Conservation (phyloP, 2,329 filamentous ascomycete genomes). For the Rhynchosporium agropyri region DNA sequence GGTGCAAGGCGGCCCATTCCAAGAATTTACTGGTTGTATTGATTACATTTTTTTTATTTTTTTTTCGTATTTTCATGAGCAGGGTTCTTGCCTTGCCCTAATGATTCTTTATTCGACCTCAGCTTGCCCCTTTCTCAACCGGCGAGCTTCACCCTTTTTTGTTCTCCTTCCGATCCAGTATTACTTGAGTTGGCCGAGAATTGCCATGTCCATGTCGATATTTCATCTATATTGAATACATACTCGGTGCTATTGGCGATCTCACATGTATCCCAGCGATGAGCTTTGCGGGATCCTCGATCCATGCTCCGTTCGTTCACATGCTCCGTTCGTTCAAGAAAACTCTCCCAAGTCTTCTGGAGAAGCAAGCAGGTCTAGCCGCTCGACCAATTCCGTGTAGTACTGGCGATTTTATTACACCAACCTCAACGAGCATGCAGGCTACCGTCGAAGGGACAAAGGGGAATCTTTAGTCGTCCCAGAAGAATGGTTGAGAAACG, state of each 20-base stretch:
- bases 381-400: neutral
- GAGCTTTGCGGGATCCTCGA: neutral
- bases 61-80: neutral
- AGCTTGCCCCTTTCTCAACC: neutral
- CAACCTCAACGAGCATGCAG: neutral
- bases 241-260: no score
- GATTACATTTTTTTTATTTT: no score
- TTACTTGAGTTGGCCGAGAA: no score
- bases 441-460: neutral
- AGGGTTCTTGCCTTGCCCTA: neutral
- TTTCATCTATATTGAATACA: no score
- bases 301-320: neutral
- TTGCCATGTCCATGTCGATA: no score
- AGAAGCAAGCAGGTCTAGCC: neutral
- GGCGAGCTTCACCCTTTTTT: neutral
- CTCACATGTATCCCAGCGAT: no score
- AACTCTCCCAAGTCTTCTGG: neutral
- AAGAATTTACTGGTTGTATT: no score
- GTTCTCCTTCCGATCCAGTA: no score
- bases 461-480: constrained; percentile 11
- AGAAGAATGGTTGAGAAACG: constrained; percentile 9
- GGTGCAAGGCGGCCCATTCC: no score
- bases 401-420: neutral
- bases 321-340: neutral
- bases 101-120: neutral